Conservation (phyloP, 2,329 filamentous ascomycete genomes). For the Proliferodiscus dingleyae region DNA sequence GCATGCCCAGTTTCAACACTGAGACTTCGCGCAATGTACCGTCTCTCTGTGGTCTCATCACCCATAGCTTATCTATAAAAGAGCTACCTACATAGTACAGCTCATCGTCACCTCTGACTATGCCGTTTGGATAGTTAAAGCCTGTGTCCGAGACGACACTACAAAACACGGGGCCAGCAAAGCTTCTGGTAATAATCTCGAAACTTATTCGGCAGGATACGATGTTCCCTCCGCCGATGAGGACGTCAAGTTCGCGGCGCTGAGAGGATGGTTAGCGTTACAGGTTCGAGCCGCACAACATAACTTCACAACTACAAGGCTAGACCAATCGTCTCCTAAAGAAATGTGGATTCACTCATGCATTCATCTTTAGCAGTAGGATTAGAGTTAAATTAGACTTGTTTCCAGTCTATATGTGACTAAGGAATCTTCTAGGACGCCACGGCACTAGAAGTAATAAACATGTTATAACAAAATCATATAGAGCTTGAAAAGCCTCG, state of each 20-base stretch:
- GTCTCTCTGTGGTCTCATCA: constrained; percentile 5
- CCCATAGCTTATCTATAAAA: constrained; percentile 19
- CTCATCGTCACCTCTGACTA: constrained; percentile 23
- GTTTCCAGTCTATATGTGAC: too few species aligned
- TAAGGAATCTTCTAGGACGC: too few species aligned
- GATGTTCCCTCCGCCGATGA: constrained; percentile 22
- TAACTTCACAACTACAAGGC: too few species aligned
- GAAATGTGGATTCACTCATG: too few species aligned
- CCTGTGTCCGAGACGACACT: constrained; percentile 18
- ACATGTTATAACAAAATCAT: neutral
- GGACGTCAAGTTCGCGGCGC: constrained; percentile 11
- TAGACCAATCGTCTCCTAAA: too few species aligned
- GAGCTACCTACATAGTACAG: constrained; percentile 27
- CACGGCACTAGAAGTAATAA: neutral
- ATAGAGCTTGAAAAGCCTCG: constrained; percentile 4
- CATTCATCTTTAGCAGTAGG: too few species aligned
- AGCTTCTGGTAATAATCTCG: too few species aligned
- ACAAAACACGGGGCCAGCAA: constrained; percentile 14
- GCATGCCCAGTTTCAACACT: constrained; percentile 23
- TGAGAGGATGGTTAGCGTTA: too few species aligned
- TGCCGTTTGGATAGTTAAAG: constrained; percentile 28
- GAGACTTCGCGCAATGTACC: constrained; percentile 8
- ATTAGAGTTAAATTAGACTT: too few species aligned
- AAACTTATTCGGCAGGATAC: too few species aligned
- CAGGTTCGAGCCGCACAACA: too few species aligned